Percentiles rank a stretch among this genome's conserved stretches.
phyloP scores from a whole-genome alignment of 441 rosid species.

The Corymbia citriodora region DNA sequence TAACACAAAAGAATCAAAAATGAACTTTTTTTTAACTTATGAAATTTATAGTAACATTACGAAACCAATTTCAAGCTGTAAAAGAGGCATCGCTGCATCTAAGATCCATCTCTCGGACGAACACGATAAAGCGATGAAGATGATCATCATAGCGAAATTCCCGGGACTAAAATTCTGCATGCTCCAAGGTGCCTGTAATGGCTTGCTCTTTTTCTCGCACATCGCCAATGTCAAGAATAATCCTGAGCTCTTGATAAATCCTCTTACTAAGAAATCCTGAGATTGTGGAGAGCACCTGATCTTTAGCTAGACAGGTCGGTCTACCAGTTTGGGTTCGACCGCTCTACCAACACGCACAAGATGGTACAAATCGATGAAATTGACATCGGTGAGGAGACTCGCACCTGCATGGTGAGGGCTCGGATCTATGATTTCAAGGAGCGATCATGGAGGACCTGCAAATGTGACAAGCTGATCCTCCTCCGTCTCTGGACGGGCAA shows the following conservation, averaged over 20 bases:
- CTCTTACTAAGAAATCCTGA: neutral
- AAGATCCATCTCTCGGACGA: neutral
- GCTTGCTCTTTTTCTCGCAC: neutral
- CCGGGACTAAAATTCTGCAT: neutral
- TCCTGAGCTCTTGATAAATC: neutral
- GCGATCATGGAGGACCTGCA: too few relatives aligned
- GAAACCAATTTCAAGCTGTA: neutral
- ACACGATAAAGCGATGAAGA: neutral
- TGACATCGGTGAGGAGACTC: accelerated
- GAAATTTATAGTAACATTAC: neutral
- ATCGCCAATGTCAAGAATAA: too few relatives aligned
- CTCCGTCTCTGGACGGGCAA: neutral
- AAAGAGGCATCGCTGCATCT: neutral
- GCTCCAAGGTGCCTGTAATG: neutral
- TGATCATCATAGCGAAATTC: neutral
- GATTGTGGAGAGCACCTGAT: neutral
- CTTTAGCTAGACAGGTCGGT: neutral
- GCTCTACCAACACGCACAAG: too few relatives aligned
- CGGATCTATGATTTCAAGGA: too few relatives aligned
- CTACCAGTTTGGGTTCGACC: neutral
- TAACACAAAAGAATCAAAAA: neutral
- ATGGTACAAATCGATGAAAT: neutral
- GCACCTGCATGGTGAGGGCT: too few relatives aligned
- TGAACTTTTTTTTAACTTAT: too few relatives aligned
- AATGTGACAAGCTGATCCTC: neutral